Base-by-base conservation (phyloP, 129 eudicot genomes). In the Artemisia argyi region DNA sequence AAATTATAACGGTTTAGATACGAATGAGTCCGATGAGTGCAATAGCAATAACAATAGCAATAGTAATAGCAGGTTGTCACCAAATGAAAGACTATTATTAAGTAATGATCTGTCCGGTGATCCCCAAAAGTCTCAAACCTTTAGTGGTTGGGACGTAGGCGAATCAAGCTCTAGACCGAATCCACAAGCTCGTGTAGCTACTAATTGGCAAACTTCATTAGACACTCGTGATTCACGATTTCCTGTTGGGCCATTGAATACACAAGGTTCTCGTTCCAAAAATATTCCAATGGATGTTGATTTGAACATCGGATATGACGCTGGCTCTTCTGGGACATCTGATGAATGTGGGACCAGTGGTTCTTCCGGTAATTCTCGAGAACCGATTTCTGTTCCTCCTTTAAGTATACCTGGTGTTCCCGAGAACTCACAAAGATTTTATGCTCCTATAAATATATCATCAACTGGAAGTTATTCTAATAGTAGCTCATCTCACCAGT, bases 101-200 rank as follows among this genome's bases (percentile, higher is more conserved):
- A 83, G 74, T 80, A 80, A 77, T 52, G 82, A 76, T 68, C 78
- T 58, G 68, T 73, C 90, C 9, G 65, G 53, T 66, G 90, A 83
- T 64, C 81, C 54, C 20, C 68, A 71, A 35, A 73, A 46, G 53
- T 76, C 85, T 59, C 82, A 52, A 72, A 78, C 80, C 77, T 80
- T 61, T 54, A 80, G 88, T 61, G 76, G 78, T 19, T 84, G 91
- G 88, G 91, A 91, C 66, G 76, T 54, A 2, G 97, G 97, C 18
- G 95, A 90, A 77, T 90, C 91, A 64, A 90, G 97, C 86, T 87
- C 94, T 14, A 62, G 83, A 66, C 77, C 83, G 55, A 83, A 77
- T 58, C 35, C 72, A 15, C 89, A 80, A 30, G 79, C 75, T 47
- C 85, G 68, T 30, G 54, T 26, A n/a, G 51, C 71, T 64, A 61